Percentiles rank a stretch among this genome's conserved stretches.
Conservation (phyloP, 176 grass and related monocot species). For the Alloteropsis semialata region DNA sequence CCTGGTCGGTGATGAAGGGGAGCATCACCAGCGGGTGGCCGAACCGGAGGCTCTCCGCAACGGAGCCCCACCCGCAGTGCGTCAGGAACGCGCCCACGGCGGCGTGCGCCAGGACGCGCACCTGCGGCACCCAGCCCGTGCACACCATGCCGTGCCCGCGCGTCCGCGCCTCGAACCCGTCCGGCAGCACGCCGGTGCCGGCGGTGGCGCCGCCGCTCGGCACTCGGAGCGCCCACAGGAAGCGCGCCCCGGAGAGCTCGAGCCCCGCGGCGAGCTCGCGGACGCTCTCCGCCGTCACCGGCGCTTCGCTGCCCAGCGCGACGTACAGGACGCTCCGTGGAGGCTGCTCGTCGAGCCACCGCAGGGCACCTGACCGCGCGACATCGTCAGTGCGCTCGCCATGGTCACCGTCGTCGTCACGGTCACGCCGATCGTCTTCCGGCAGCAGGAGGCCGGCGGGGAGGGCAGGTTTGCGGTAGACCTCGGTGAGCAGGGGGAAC, state of each 20-base stretch:
- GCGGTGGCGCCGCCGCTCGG: not conserved
- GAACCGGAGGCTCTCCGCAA: constrained; percentile 30
- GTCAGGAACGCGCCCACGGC: constrained; percentile 46
- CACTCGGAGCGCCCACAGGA: constrained; percentile 38
- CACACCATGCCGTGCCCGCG: not conserved
- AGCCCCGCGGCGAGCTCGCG: constrained; percentile 34
- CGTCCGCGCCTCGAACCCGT: constrained; percentile 1
- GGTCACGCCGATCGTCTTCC: not conserved
- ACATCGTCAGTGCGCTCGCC: accelerated
- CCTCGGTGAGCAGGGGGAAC: not conserved
- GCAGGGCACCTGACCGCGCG: not conserved
- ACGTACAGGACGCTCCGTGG: constrained; percentile 23
- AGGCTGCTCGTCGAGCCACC: constrained; percentile 36
- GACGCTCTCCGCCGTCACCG: not conserved
- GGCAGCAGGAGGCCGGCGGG: constrained; percentile 27
- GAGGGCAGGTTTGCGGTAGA: constrained; percentile 20
- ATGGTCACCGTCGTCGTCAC: no score
- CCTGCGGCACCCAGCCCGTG: constrained; percentile 43
- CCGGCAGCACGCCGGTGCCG: not conserved
- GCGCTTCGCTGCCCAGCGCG: constrained; percentile 37
- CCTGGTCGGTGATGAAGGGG: constrained; percentile 31
- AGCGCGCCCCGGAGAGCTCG: constrained; percentile 21
- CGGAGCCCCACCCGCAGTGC: constrained; percentile 49
- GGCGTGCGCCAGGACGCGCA: constrained; percentile 24
- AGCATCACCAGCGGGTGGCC: constrained; percentile 44